phyloP scores from a whole-genome alignment of 2,329 filamentous ascomycete species.

The Exophiala xenobiotica region DNA sequence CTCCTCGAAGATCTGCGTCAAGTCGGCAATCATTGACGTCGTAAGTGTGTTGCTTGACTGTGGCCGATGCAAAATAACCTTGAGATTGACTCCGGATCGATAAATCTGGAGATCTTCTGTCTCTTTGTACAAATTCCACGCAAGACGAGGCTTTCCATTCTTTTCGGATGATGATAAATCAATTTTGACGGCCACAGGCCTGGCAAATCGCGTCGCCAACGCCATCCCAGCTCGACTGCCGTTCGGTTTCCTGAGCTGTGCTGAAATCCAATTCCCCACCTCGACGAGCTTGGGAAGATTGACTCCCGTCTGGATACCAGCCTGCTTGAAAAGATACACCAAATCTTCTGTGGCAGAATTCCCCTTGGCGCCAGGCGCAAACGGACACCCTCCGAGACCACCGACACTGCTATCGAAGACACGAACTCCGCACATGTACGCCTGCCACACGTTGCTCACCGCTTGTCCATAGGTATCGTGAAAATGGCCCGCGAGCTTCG shows the following conservation, averaged over 20 bases:
- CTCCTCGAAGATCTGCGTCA: conserved; percentile 34
- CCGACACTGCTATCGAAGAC: conserved; percentile 79
- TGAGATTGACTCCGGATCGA: conserved; percentile 32
- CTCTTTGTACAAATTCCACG: conserved; percentile 28
- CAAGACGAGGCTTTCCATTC: background rate
- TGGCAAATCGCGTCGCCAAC: conserved; percentile 7
- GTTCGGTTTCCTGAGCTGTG: conserved; percentile 61
- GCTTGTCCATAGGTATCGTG: conserved; percentile 88
- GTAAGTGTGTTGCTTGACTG: conserved; percentile 45
- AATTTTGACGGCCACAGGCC: background rate
- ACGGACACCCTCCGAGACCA: conserved; percentile 81
- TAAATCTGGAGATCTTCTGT: conserved; percentile 33
- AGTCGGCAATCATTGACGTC: conserved; percentile 36
- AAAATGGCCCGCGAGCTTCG: conserved; percentile 78
- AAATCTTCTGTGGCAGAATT: conserved; percentile 85
- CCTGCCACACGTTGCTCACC: conserved; percentile 75
- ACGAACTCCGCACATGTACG: conserved; percentile 72
- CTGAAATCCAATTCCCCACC: conserved; percentile 71
- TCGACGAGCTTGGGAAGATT: conserved; percentile 58
- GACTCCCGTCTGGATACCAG: conserved; percentile 56
- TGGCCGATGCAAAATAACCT: conserved; percentile 36
- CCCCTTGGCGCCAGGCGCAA: conserved; percentile 79
- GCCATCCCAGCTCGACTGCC: conserved; percentile 68
- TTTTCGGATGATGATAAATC: background rate
- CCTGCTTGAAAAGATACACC: conserved; percentile 62